Evolutionary conservation across 176 grass and related monocot genomes (phyloP), one percentile per base, ranked within the genome.

Genomic region (Musa beccarii): DNA sequence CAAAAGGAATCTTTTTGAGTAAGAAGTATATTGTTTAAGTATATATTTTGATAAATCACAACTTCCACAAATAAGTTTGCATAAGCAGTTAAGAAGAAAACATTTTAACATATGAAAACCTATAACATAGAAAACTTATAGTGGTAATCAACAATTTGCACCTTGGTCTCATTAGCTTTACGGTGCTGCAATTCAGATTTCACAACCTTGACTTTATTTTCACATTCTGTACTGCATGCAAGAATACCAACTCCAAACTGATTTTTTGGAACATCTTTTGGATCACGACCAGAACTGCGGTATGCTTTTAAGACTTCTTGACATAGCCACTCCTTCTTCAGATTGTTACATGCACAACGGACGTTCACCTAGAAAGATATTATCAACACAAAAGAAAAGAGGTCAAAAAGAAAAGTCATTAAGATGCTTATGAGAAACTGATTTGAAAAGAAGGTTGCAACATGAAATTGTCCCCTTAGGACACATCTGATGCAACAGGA

Each of bases 311-410:
- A 63, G 28, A 90, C 86, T 84, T 91, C 94, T 91, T 89, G 88
- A 64, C 94, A 97, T 80, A 89, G 20, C 94, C 88, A 91, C 43
- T 97, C 94, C 62, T 80, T 90, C 87, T 93, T 97, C 66, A 97
- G 75, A 61, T 78, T 89, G 82, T 80, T 90, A 77, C 94, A 97
- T 69, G 85, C 76, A 88, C 94, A 97, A 22, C 94, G 90, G 14
- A 82, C 76, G 75, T 86, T 93, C 75, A 93, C 94, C 94, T 97
- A 80, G 52, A 76, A 76, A 75, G 14, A 69, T 68, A 87, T 11
- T 15, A 78, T 69, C 9, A 74, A 59, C 83, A 17, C 24, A 28
- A 10, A 55, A 90, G 43, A 64, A 64, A 8, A 26, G 69, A 25
- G 43, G 25, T 10, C 11, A 28, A 11, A 73, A 73, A 25, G 10